Evolutionary conservation across 2,329 filamentous ascomycete genomes (phyloP), one percentile per base, ranked within the genome.

Genomic region (Talaromyces islandicus): DNA sequence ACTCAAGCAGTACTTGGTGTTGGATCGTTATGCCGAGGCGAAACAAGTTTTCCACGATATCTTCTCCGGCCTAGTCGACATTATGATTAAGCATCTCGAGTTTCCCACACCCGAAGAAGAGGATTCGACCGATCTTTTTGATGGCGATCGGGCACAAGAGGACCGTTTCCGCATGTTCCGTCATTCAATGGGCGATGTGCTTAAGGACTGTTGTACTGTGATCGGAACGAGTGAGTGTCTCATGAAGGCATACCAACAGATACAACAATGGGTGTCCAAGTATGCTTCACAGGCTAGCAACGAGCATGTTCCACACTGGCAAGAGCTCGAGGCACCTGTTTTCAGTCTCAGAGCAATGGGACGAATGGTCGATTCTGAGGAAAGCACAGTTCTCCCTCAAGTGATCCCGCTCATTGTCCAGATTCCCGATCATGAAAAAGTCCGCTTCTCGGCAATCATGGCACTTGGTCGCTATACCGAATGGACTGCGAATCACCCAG

Each of bases 381-480:
- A 99, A 75, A 88, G 83, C 65, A 87, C 91, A 43, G 90, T 99
- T 67, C 81, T 99, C 46, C 90, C 92, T 3, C 90, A 93, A 70
- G 86, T 99, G 17, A 96, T 99, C 78, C 92, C 92, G 19, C 81
- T 99, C 60, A 86, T 99, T 64, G 91, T 96, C 11, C 90, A 95
- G 71, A 96, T 99, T 62, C 94, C 94, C 0, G 88, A 90, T 69
- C 94, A 99, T 69, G 91, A 97, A 76, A 99, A 97, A 79, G 84
- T 99, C n/a, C 91, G 92, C 7, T 99, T 99, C 76, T 93, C 96
- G 64, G 93, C 93, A 6, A 96, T 97, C 69, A 97, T 99, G 92
- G 92, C 95, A 3, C 84, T 99, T 24, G 94, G 92, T 41, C 85
- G 94, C 63, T 99, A 99, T 72, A 99, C 95, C 0, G 93, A 97